A percentile compares a stretch with the other conserved stretches of the same genome.
Evolutionary conservation across 345 rosid genomes (phyloP).

Genomic region (Murraya paniculata): DNA sequence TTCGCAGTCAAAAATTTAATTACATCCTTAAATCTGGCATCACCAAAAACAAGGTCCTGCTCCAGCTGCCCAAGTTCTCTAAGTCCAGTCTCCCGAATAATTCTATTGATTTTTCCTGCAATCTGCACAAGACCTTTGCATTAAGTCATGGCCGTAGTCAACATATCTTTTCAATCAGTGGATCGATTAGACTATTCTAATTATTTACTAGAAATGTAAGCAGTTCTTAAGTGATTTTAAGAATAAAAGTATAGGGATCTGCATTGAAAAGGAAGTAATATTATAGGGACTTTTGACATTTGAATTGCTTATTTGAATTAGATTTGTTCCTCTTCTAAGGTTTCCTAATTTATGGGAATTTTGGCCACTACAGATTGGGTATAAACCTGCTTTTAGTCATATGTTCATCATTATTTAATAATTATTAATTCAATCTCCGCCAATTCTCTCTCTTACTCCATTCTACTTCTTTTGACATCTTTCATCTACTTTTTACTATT

Average conservation of each 20-base stretch:
- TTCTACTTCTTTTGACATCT: too few relatives aligned
- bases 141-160: not conserved
- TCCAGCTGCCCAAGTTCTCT: conserved; percentile 92
- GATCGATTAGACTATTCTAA: not conserved
- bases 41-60: conserved; percentile 97
- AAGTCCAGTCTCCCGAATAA: conserved; percentile 75
- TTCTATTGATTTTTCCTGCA: conserved; percentile 81
- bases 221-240: not conserved
- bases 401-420: not conserved
- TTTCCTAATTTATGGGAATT: not conserved
- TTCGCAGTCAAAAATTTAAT: conserved; percentile 76
- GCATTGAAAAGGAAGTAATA: not conserved
- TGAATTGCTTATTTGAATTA: not conserved
- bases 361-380: not conserved
- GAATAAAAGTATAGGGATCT: not conserved
- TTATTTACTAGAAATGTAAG: not conserved
- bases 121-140: conserved; percentile 47
- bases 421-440: not conserved
- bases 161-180: not conserved
- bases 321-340: not conserved
- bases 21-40: conserved; percentile 91
- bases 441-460: too few relatives aligned
- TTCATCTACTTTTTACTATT: too few relatives aligned
- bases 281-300: not conserved
- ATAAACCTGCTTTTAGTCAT: not conserved